A percentile compares a stretch with the other conserved stretches of the same genome.
Evolutionary conservation across 345 rosid species (phyloP).

Genomic region (Clausena lansium): DNA sequence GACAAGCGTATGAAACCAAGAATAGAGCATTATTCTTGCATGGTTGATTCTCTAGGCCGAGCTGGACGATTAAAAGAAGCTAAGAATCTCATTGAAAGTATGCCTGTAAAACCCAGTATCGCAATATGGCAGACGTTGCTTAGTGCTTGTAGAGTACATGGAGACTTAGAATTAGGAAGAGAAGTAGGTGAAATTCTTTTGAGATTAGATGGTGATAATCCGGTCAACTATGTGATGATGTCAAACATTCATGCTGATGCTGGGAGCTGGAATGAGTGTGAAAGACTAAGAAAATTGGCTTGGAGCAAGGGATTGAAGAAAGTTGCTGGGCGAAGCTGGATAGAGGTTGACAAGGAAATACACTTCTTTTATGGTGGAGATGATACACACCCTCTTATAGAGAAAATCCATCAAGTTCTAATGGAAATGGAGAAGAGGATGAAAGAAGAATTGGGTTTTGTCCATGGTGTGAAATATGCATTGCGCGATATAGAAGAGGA

Average conservation of each 20-base stretch:
- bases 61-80: conserved; percentile 78
- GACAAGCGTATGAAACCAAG: conserved; percentile 42
- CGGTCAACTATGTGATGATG: conserved; percentile 77
- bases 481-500: conserved; percentile 77
- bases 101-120: conserved; percentile 61
- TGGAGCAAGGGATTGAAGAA: conserved; percentile 57
- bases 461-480: conserved; percentile 44
- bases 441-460: conserved; percentile 68
- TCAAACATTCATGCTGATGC: conserved; percentile 79
- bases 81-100: conserved; percentile 52
- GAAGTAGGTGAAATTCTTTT: conserved; percentile 64
- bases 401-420: conserved; percentile 46
- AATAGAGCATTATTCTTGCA: conserved; percentile 81
- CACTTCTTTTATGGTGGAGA: conserved; percentile 68
- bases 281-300: conserved; percentile 52
- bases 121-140: conserved; percentile 95
- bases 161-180: conserved; percentile 59
- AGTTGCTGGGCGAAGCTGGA: conserved; percentile 86
- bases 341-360: conserved; percentile 64
- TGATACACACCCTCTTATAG: conserved; percentile 48
- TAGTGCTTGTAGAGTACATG: conserved; percentile 75
- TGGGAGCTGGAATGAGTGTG: conserved; percentile 63
- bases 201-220: conserved; percentile 54
- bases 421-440: conserved; percentile 64
- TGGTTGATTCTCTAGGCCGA: conserved; percentile 85